phyloP scores from a whole-genome alignment of 352 stramenopile species.

The Phytophthora megakarya region DNA sequence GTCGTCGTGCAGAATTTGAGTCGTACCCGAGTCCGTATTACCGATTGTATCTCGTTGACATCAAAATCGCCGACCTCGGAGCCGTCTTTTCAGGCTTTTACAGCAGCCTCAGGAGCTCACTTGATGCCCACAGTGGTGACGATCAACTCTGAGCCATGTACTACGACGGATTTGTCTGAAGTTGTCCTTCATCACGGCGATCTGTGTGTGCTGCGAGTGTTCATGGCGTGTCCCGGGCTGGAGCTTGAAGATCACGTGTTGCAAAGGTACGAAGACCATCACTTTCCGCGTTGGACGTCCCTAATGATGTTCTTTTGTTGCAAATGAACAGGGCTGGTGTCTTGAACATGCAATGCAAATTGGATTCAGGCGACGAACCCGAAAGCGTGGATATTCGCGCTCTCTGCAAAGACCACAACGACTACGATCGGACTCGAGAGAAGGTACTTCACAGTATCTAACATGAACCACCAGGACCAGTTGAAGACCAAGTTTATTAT shows the following conservation, averaged over 20 bases:
- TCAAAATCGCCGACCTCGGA: background rate
- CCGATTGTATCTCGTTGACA: slow-evolving; percentile 40
- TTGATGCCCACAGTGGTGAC: slow-evolving; percentile 46
- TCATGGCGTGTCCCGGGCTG: slow-evolving; percentile 51
- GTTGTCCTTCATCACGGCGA: slow-evolving; percentile 50
- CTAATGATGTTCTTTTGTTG: background rate
- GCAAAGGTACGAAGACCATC: slow-evolving; percentile 36
- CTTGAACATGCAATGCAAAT: slow-evolving; percentile 19
- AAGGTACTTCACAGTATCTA: slow-evolving; percentile 15
- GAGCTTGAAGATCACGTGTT: slow-evolving; percentile 63
- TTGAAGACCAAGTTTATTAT: background rate
- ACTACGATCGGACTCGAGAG: slow-evolving; percentile 14
- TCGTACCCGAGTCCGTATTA: slow-evolving; percentile 30
- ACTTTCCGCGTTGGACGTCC: background rate
- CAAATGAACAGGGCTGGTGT: slow-evolving; percentile 13
- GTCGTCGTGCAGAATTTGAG: slow-evolving; percentile 61
- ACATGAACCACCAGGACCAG: background rate
- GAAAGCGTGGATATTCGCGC: slow-evolving; percentile 24
- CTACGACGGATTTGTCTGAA: slow-evolving; percentile 24
- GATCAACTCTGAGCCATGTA: slow-evolving; percentile 40
- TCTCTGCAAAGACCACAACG: slow-evolving; percentile 16
- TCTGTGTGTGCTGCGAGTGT: slow-evolving; percentile 56
- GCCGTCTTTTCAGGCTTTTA: slow-evolving; percentile 40
- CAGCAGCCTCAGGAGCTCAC: slow-evolving; percentile 43
- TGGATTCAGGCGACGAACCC: background rate